phyloP scores from a whole-genome alignment of 441 rosid species.

The Kokia cookei region DNA sequence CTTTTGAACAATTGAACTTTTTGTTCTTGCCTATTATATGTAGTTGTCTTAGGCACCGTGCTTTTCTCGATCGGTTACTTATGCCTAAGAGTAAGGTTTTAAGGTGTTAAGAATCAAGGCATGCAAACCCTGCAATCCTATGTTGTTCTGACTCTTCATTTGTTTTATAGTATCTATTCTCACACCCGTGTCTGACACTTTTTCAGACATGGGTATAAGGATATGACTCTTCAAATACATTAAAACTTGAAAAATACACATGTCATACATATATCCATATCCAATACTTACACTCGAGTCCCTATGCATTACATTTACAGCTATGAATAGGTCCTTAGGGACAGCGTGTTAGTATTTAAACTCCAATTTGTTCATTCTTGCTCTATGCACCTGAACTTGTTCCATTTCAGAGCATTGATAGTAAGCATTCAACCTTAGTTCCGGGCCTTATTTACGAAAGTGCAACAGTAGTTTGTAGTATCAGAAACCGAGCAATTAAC shows the following conservation, averaged over 20 bases:
- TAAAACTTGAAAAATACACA: background rate
- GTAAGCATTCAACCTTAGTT: background rate
- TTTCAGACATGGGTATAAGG: background rate
- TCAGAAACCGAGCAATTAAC: conserved; percentile 7
- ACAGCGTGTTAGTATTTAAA: background rate
- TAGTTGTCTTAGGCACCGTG: background rate
- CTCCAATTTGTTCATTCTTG: background rate
- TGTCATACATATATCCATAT: background rate
- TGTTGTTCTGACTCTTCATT: background rate
- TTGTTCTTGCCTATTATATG: background rate
- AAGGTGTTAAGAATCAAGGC: background rate
- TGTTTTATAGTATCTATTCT: background rate
- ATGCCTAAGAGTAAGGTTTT: background rate
- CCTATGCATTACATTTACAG: background rate
- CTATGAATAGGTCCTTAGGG: background rate
- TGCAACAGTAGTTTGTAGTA: background rate
- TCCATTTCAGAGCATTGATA: background rate
- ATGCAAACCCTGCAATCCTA: background rate
- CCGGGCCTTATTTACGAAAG: background rate
- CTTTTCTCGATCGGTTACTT: background rate
- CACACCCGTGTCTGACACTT: background rate
- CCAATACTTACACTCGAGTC: background rate
- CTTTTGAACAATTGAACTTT: background rate
- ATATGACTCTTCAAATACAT: background rate
- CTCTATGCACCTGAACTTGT: background rate